Percentiles rank a stretch among this genome's conserved stretches.
Evolutionary conservation across 768 basidiomycete genomes (phyloP).

Genomic region (Hericium rajendrae): DNA sequence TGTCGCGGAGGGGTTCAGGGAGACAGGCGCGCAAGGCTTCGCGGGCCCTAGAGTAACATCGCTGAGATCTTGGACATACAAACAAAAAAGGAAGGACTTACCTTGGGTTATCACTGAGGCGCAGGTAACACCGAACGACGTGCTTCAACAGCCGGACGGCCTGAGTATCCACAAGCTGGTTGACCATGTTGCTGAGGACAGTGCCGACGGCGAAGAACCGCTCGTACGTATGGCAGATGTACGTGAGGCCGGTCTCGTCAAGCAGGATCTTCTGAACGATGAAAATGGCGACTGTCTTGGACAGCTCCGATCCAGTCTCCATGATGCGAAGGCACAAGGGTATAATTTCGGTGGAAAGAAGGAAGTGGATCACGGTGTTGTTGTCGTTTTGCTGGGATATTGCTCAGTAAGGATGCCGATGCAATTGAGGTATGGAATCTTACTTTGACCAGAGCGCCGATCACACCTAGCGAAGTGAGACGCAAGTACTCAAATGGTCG

Average conservation of each 20-base stretch:
- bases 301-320: conserved; percentile 98
- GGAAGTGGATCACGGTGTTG: conserved; percentile 96
- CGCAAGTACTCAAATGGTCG: conserved; percentile 99
- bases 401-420: background rate
- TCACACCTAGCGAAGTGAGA: conserved; percentile 98
- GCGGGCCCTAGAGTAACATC: too few species aligned
- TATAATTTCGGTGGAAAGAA: conserved; percentile 98
- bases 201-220: conserved; percentile 98
- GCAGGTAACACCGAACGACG: conserved; percentile 93
- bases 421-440: background rate
- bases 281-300: conserved; percentile 98
- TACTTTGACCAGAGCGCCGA: conserved; percentile 97
- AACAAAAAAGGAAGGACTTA: too few species aligned
- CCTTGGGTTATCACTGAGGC: conserved; percentile 94
- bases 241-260: conserved; percentile 95
- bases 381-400: conserved; percentile 90
- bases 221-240: conserved; percentile 99
- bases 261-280: conserved; percentile 97
- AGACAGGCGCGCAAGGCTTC: conserved; percentile 94
- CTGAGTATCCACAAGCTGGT: conserved; percentile 94
- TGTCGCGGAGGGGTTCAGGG: conserved; percentile 89
- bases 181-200: conserved; percentile 97
- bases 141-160: conserved; percentile 95
- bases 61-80: too few species aligned
- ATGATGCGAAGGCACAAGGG: conserved; percentile 98